phyloP scores from a whole-genome alignment of 371 early-diverging fungal genomes.

The Haplosporangium sp. region DNA sequence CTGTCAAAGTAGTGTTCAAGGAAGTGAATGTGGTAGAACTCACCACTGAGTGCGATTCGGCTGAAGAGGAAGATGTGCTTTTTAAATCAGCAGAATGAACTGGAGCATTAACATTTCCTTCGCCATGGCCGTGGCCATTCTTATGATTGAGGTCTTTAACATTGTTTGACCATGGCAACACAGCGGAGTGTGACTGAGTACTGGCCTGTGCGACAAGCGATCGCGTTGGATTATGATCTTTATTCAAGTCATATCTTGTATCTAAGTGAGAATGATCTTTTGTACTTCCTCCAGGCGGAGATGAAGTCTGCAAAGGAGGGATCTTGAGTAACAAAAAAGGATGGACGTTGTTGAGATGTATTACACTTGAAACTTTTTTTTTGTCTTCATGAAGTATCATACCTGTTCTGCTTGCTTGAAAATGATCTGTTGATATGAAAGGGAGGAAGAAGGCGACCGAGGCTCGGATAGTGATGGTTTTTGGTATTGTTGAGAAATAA shows the following conservation, averaged over 20 bases:
- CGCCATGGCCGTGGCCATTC: not conserved
- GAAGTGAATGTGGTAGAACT: not conserved
- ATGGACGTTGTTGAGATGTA: not conserved
- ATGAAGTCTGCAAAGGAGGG: not conserved
- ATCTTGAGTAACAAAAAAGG: not conserved
- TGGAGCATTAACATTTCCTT: slow-evolving; percentile 5
- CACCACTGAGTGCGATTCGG: slow-evolving; percentile 5
- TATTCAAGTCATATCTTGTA: not conserved
- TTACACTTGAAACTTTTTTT: not conserved
- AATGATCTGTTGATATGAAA: slow-evolving; percentile 1
- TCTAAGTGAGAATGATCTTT: not conserved
- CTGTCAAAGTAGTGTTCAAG: slow-evolving; percentile 7
- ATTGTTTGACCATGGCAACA: not conserved
- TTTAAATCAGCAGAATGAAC: slow-evolving; percentile 2
- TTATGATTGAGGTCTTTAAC: not conserved
- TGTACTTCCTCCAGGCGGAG: not conserved
- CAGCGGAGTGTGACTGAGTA: slow-evolving; percentile 4
- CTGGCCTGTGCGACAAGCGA: slow-evolving; percentile 18
- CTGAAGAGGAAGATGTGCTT: not conserved
- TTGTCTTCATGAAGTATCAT: not conserved
- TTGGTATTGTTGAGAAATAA: not conserved
- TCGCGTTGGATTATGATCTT: not conserved
- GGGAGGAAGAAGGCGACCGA: not conserved
- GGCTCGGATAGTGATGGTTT: not conserved
- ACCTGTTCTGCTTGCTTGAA: not conserved